Evolutionary conservation across 495 filamentous ascomycete species (phyloP), one percentile per base, ranked within the genome.

Genomic region (Neurospora sublineolata): DNA sequence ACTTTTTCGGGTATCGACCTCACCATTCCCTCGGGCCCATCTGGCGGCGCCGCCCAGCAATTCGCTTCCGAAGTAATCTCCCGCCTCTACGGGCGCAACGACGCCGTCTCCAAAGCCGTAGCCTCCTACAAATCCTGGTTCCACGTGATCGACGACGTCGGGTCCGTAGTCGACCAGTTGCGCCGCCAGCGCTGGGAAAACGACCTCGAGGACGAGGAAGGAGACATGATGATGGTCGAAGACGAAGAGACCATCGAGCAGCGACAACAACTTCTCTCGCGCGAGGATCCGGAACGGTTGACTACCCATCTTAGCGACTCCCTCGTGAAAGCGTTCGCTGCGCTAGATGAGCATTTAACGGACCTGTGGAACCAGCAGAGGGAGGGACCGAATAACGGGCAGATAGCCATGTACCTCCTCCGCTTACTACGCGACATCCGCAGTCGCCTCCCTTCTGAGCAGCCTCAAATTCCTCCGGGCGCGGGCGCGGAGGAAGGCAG

Each of bases 381-480:
- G 11, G 79, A 83, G 11, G 77, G 78, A 0, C 77, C 82, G 7
- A 75, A 87, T 58, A 80, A 82, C 37, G 88, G 85, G 1, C 79
- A 79, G 12, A 85, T 93, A 58, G 86, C 89, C 37, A 86, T 88
- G 64, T 94, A 94, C 77, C 75, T 97, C 42, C 79, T 97, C 2
- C 90, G 94, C 12, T 78, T 92, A 0, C 83, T 94, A n/a, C 83
- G 95, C 20, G 91, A 96, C 69, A 83, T 97, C 10, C 85, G 91
- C 3, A 83, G 86, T 23, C 84, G 89, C 12, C 81, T 93, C 14
- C 92, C 93, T 6, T 0, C 33, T 16, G 23, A 60, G 0, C 52
- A 60, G 0, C 52, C 20, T 7, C 46, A 58, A 23, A 44, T 44
- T 20, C 20, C 33, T 33, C 4, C 33, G 33, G 33, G 33, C 33